Percentiles rank a stretch among this genome's conserved stretches.
Conservation (phyloP, 1,284 basidiomycete species). For the Lignosus rhinocerotis region DNA sequence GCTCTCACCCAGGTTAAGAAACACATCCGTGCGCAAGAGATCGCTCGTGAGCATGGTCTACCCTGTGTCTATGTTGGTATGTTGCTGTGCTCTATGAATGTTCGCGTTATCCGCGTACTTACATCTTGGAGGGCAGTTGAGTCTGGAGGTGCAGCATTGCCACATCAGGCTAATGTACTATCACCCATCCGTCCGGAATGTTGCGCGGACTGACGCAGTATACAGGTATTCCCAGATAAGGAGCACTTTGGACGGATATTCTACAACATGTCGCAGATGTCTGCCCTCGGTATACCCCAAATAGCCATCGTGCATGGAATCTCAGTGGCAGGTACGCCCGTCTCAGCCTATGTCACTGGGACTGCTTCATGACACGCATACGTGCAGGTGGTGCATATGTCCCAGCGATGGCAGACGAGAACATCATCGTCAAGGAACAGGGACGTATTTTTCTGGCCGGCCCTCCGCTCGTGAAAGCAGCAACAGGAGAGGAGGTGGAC, state of each 20-base stretch:
- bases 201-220: conserved; percentile 5
- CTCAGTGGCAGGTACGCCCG: conserved; percentile 72
- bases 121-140: conserved; percentile 59
- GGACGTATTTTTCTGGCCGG: conserved; percentile 96
- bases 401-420: conserved; percentile 96
- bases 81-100: background rate
- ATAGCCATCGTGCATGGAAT: conserved; percentile 94
- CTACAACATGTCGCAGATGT: conserved; percentile 97
- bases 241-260: conserved; percentile 97
- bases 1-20: conserved; percentile 77
- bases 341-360: background rate
- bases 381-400: conserved; percentile 83
- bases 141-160: conserved; percentile 91
- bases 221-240: conserved; percentile 79
- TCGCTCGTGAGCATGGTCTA: conserved; percentile 86
- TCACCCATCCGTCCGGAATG: background rate
- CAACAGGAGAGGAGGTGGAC: conserved; percentile 91
- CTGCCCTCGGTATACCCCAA: conserved; percentile 87
- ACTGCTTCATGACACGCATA: background rate
- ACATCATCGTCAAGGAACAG: conserved; percentile 92
- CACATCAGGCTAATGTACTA: conserved; percentile 85
- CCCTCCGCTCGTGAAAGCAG: conserved; percentile 93
- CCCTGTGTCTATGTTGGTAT: conserved; percentile 92
- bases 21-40: conserved; percentile 91
- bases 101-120: background rate